Conservation (phyloP, 148 eudicot species). For the Cornus controversa region DNA sequence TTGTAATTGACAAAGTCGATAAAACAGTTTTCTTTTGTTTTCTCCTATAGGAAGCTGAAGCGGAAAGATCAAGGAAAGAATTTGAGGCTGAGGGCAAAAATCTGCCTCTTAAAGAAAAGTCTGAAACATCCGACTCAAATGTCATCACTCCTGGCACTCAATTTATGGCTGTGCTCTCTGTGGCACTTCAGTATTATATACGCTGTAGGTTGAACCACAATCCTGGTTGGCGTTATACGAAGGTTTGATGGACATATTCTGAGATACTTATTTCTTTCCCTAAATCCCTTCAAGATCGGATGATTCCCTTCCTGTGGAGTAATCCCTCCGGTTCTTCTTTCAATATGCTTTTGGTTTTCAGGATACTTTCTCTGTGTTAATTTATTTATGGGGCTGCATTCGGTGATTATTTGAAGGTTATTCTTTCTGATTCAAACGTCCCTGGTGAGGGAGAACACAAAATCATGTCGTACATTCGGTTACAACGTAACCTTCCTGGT, state of each 20-base stretch:
- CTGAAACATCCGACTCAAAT: constrained; percentile 92
- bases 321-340: constrained; percentile 46
- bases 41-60: constrained; percentile 76
- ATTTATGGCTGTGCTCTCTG: constrained; percentile 88
- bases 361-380: constrained; percentile 42
- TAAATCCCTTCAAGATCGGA: constrained; percentile 29
- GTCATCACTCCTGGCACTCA: constrained; percentile 96
- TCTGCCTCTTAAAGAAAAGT: constrained; percentile 56
- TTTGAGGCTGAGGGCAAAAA: constrained; percentile 72
- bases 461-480: constrained; percentile 90
- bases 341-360: constrained; percentile 41
- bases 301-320: constrained; percentile 47
- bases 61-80: constrained; percentile 65
- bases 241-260: constrained; percentile 46
- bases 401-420: constrained; percentile 88
- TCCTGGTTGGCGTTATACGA: constrained; percentile 78
- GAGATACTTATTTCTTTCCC: constrained; percentile 15
- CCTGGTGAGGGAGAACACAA: constrained; percentile 99
- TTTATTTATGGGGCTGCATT: constrained; percentile 56
- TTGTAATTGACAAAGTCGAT: not conserved
- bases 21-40: constrained; percentile 15
- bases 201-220: constrained; percentile 73
- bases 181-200: constrained; percentile 87
- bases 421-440: constrained; percentile 96
- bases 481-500: constrained; percentile 86